Base-by-base conservation (phyloP, 2,329 filamentous ascomycete genomes). In the Ophiognomonia clavigignenti-juglandacearum region DNA sequence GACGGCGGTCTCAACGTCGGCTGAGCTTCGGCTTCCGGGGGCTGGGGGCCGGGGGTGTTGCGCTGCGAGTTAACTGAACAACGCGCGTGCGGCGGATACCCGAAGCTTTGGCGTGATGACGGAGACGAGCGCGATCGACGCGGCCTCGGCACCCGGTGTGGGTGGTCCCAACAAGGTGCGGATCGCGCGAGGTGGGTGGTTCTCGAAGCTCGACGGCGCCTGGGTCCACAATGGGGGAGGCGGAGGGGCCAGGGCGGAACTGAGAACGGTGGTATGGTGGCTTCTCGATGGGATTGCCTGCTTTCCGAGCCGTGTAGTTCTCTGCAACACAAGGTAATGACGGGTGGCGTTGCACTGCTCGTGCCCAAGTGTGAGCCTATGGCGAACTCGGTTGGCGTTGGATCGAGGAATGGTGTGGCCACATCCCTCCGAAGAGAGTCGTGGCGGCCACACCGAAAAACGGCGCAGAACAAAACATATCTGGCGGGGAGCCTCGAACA, bases 101-200 rank as follows among this genome's bases (percentile, higher is more conserved):
- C 24, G 26, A 2, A 31, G 32, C 9, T 39, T 45, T 39, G 40
- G 43, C 20, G 26, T 29, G 39, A 19, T 38, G 43, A 46, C 43
- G 48, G 48, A 47, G 48, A n/a, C 18, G 36, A 29, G 14, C 37
- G 35, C 39, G 48, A 43, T 50, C 48, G 26, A 50, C 48, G 37
- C 47, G n/a, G 38, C 31, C 22, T 36, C 13, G 13, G 32, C 5
- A 18, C 3, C 19, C 2, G 10, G 27, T 35, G n/a, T n/a, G n/a
- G n/a, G n/a, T n/a, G n/a, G n/a, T 13, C 26, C 20, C 7, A 16
- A 4, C 26, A 31, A 34, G 29, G 36, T 36, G 48, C 39, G 48
- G 48, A 50, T 23, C 48, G 43, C 39, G 26, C 14, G n/a, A n/a
- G n/a, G n/a, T 22, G 32, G 20, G 9, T 11, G 11, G 39, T 23